Evolutionary conservation across 208 protist species (phyloP).

Genomic region (Sergeia podlipaevii): DNA sequence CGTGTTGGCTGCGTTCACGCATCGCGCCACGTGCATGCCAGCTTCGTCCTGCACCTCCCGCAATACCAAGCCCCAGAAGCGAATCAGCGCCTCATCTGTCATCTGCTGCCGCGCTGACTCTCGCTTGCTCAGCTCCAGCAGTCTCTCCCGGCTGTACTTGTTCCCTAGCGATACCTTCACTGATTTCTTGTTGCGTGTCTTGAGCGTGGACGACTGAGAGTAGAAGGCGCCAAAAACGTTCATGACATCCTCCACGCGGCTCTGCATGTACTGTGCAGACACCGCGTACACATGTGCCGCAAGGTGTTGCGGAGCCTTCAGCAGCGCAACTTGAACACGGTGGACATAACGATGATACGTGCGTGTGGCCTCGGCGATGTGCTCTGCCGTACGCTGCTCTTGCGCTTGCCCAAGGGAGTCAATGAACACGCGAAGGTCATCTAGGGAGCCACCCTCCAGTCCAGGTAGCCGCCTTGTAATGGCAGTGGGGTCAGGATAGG

Average conservation of each 20-base stretch:
- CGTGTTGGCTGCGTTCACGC: constrained; percentile 49
- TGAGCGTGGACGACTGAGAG: constrained; percentile 36
- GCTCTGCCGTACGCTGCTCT: constrained; percentile 29
- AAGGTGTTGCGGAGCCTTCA: constrained; percentile 45
- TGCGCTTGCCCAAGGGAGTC: constrained; percentile 38
- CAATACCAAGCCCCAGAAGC: constrained; percentile 51
- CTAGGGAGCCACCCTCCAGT: constrained; percentile 34
- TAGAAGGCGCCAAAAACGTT: constrained; percentile 48
- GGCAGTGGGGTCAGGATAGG: constrained; percentile 31
- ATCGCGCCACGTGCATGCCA: constrained; percentile 53
- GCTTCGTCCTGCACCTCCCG: constrained; percentile 79
- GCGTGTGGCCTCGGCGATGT: constrained; percentile 36
- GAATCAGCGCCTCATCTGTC: constrained; percentile 28
- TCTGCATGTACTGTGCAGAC: constrained; percentile 33
- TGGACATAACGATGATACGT: constrained; percentile 61
- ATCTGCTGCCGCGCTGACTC: constrained; percentile 40
- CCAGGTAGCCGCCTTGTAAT: constrained; percentile 40
- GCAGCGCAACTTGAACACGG: constrained; percentile 47
- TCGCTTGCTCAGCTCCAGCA: constrained; percentile 32
- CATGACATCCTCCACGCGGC: constrained; percentile 49
- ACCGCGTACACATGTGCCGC: constrained; percentile 32
- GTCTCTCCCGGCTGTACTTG: constrained; percentile 28
- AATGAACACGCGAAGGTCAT: constrained; percentile 29
- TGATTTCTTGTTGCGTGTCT: constrained; percentile 29
- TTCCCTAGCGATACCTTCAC: constrained; percentile 64